A percentile compares a stretch with the other conserved stretches of the same genome.
Conservation (phyloP, 805 yeast species). For the Ogataea ganodermae region DNA sequence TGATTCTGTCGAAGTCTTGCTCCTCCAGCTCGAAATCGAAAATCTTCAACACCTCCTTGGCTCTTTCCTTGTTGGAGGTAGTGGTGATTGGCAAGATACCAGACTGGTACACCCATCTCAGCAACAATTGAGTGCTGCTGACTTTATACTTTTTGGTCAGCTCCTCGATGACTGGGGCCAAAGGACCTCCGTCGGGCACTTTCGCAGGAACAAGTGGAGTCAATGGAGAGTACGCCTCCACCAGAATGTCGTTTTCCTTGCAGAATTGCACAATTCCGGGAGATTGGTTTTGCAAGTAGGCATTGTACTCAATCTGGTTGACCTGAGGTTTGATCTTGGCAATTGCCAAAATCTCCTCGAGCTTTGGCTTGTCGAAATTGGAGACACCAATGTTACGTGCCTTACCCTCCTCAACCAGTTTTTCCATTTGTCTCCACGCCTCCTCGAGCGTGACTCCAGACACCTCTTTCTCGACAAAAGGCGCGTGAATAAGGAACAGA, state of each 20-base stretch:
- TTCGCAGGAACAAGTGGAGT: slow-evolving; percentile 55
- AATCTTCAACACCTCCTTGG: slow-evolving; percentile 55
- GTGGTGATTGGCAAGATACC: slow-evolving; percentile 78
- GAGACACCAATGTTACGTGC: slow-evolving; percentile 60
- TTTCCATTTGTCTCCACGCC: slow-evolving; percentile 52
- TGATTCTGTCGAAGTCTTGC: slow-evolving; percentile 50
- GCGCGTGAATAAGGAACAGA: slow-evolving; percentile 63
- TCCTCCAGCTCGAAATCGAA: slow-evolving; percentile 54
- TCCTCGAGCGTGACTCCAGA: slow-evolving; percentile 48
- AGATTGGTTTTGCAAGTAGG: slow-evolving; percentile 65
- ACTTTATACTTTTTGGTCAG: slow-evolving; percentile 59
- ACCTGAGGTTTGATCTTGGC: slow-evolving; percentile 56
- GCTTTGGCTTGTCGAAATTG: slow-evolving; percentile 52
- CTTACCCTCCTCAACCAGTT: slow-evolving; percentile 45
- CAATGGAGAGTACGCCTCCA: slow-evolving; percentile 70
- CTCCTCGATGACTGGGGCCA: slow-evolving; percentile 36
- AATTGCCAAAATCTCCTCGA: slow-evolving; percentile 44
- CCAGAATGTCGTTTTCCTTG: slow-evolving; percentile 47
- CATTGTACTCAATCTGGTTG: slow-evolving; percentile 70
- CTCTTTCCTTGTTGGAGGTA: slow-evolving; percentile 57
- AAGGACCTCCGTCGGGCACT: slow-evolving; percentile 42
- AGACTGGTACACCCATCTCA: slow-evolving; percentile 68
- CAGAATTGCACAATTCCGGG: slow-evolving; percentile 56
- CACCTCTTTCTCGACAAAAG: slow-evolving; percentile 45
- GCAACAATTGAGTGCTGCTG: slow-evolving; percentile 62